Base-by-base conservation (phyloP, 169 alveolate species). In the Prorocentrum cordatum region DNA sequence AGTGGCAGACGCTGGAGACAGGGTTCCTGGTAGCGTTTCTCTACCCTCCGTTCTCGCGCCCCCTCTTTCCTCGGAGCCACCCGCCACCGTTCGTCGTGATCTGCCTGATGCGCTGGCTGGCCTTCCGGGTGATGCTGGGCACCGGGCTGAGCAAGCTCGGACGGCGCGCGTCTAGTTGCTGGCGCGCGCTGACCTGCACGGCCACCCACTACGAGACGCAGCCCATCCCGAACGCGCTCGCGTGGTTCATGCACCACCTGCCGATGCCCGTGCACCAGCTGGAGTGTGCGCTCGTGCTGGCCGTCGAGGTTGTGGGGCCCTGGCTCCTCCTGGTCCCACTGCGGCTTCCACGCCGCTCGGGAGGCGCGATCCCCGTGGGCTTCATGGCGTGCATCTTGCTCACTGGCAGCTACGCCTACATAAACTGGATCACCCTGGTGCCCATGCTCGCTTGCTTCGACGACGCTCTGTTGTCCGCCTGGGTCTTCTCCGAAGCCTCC, bases 81-180 rank as follows among this genome's bases (percentile, higher is more conserved):
- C n/a, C n/a, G 7, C 5, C 31, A 14, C 31, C 20, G 31, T 50
- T 50, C 27, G 31, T 58, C 29, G 35, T 58, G 31, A 58, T 58
- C 10, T 6, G 5, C 35, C 68, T 58, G 68, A n/a, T 26, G 20
- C 68, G 68, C 35, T 58, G 68, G 68, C 31, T 58, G 68, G 68
- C 68, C 14, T 58, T 58, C 68, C 68, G 68, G 31, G 35, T 58
- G 31, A 5, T 58, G 68, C 18, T 58, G 20, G 68, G 68, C 16
- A 35, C 68, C n/a, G 68, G 68, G 29, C 18, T 58, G 68, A 58
- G 68, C 68, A 58, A 58, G 68, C 35, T 58, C 35, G 68, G 68
- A 20, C 68, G 68, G 29, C 18, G 24, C 18, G 3, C 29, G 5
- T 58, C 68, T 3, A 16, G 10, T 7, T 58, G 68, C 68, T 58